A percentile compares a stretch with the other conserved stretches of the same genome.
These are phyloP conservation scores for Pleurozium schreberi DNA, from an alignment of 225 moss, liverwort and hornwort species.

Conservation along the genomic window DNA sequence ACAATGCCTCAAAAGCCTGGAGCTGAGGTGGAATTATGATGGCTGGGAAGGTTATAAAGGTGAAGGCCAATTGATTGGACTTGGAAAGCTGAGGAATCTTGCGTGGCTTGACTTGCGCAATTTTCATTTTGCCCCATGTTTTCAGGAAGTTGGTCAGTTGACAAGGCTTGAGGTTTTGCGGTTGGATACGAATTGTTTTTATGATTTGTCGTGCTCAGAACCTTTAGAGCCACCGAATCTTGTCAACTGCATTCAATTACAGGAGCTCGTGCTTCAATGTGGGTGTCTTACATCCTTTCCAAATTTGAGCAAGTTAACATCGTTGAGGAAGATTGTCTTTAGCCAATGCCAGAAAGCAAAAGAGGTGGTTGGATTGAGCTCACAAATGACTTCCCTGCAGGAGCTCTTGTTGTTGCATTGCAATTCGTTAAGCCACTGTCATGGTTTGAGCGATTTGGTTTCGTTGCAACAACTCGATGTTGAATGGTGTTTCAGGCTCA, in stretches of 20 bases:
- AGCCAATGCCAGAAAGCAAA: background rate
- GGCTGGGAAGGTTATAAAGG: rapidly evolving
- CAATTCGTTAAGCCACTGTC: no score
- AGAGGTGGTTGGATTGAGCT: background rate
- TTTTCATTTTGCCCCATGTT: background rate
- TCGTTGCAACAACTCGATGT: no score
- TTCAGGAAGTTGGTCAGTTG: background rate
- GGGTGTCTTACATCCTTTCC: background rate
- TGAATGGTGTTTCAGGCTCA: no score
- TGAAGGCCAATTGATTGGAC: background rate
- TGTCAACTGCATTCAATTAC: background rate
- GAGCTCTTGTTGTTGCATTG: background rate
- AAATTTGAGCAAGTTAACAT: background rate
- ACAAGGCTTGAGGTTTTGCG: background rate
- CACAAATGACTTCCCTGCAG: background rate
- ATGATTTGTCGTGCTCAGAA: no score
- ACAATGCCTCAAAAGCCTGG: background rate
- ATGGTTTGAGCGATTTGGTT: no score
- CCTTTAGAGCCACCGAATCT: background rate
- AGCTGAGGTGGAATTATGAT: background rate
- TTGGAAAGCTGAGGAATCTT: background rate
- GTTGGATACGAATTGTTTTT: background rate
- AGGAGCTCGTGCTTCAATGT: background rate
- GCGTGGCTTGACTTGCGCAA: background rate
- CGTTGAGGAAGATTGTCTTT: background rate